Evolutionary conservation across 2,329 filamentous ascomycete genomes (phyloP).

Genomic region (Arthrobotrys sphaeroides): DNA sequence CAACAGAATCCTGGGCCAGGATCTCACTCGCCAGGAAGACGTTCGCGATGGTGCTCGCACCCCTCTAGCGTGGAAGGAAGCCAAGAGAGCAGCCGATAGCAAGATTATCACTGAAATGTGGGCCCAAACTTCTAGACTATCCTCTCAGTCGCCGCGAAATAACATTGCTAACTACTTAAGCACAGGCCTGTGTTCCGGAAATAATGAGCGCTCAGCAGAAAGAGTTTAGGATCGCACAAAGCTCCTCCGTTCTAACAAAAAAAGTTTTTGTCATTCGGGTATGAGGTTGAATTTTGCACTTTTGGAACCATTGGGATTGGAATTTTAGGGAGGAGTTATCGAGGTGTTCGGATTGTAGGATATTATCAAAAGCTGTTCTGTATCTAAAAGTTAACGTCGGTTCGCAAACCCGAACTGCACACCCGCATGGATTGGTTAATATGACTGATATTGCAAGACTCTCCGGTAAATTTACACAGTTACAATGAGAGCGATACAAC

Average conservation of each 20-base stretch:
- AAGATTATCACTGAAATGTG: constrained; percentile 51
- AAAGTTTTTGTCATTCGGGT: no score
- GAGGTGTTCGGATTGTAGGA: background rate
- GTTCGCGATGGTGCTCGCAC: constrained; percentile 32
- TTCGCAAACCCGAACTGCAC: no score
- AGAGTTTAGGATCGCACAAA: no score
- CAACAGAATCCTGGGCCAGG: constrained; percentile 27
- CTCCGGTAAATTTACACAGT: no score
- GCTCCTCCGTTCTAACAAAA: no score
- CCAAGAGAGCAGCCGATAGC: constrained; percentile 40
- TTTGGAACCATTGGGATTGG: background rate
- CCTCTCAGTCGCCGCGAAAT: background rate
- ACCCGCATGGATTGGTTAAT: no score
- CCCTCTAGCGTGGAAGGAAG: constrained; percentile 38
- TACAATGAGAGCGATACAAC: no score
- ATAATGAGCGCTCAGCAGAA: no score
- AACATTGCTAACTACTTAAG: background rate
- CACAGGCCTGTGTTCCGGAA: constrained; percentile 28
- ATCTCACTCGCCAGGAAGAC: constrained; percentile 29
- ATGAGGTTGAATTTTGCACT: no score
- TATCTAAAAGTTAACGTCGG: no score
- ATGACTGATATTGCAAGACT: no score
- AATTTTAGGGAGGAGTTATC: no score
- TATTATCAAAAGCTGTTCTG: background rate
- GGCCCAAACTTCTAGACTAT: background rate